Evolutionary conservation across 176 grass and related monocot species (phyloP).

Genomic region (Lolium rigidum): DNA sequence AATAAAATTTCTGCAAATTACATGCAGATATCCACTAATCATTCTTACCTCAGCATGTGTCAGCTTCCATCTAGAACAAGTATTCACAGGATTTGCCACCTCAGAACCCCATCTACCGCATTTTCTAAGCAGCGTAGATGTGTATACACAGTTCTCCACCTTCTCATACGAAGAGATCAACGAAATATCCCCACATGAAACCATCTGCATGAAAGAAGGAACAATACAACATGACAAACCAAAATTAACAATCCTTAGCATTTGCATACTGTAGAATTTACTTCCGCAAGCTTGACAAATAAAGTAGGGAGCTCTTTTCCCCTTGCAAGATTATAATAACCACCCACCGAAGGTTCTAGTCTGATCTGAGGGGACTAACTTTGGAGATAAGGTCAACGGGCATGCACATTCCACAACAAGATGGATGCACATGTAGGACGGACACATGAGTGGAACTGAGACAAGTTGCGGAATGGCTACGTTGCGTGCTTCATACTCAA

Average conservation of each 20-base stretch:
- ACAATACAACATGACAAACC: background rate
- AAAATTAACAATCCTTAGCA: background rate
- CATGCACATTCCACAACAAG: background rate
- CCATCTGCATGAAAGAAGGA: constrained; percentile 55
- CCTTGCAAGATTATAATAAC: constrained; percentile 1
- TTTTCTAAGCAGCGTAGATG: constrained; percentile 82
- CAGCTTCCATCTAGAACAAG: constrained; percentile 74
- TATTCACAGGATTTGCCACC: constrained; percentile 45
- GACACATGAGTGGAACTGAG: background rate
- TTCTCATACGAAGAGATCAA: constrained; percentile 97
- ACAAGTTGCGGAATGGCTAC: constrained; percentile 14
- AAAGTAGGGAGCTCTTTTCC: background rate
- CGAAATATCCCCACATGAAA: constrained; percentile 85
- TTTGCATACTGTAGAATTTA: too few species aligned
- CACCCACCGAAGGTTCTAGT: background rate
- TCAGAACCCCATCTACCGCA: constrained; percentile 57
- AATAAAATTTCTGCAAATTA: constrained; percentile 15
- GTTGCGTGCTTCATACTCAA: background rate
- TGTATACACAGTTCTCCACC: constrained; percentile 92
- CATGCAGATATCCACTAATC: background rate
- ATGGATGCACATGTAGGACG: background rate
- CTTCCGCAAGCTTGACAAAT: background rate
- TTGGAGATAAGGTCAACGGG: background rate
- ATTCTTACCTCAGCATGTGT: constrained; percentile 74
- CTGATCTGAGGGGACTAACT: background rate